Conservation (phyloP, 441 rosid genomes). For the Gossypium laxum region DNA sequence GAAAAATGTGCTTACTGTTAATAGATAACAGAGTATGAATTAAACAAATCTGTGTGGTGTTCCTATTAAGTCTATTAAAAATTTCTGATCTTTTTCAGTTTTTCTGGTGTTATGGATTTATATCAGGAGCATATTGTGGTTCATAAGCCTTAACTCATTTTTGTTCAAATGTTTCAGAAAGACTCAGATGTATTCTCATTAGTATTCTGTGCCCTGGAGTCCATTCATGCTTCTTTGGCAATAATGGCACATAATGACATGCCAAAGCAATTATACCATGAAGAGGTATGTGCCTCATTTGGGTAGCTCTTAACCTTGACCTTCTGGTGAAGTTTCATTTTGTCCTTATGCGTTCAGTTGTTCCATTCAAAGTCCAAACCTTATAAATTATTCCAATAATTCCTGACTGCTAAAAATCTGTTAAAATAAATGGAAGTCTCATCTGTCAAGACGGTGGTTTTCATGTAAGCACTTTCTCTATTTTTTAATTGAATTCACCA, state of each 20-base stretch:
- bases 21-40: neutral
- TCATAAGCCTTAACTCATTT: neutral
- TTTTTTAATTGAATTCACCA: neutral
- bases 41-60: neutral
- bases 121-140: neutral
- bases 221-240: slow-evolving; percentile 85
- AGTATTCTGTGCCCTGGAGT: slow-evolving; percentile 80
- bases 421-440: neutral
- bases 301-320: neutral
- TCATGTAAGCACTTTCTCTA: neutral
- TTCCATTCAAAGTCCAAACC: neutral
- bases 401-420: neutral
- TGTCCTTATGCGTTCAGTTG: neutral
- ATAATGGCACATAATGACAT: slow-evolving; percentile 77
- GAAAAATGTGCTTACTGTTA: neutral
- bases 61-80: neutral
- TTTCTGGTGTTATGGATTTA: neutral
- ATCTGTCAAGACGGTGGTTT: neutral
- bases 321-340: neutral
- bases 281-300: slow-evolving; percentile 55
- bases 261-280: slow-evolving; percentile 93
- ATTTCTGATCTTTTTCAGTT: neutral
- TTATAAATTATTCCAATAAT: neutral
- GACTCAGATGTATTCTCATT: slow-evolving; percentile 59
- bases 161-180: slow-evolving; percentile 38